Conservation (phyloP, 805 yeast species). For the Tetrapisispora phaffii region DNA sequence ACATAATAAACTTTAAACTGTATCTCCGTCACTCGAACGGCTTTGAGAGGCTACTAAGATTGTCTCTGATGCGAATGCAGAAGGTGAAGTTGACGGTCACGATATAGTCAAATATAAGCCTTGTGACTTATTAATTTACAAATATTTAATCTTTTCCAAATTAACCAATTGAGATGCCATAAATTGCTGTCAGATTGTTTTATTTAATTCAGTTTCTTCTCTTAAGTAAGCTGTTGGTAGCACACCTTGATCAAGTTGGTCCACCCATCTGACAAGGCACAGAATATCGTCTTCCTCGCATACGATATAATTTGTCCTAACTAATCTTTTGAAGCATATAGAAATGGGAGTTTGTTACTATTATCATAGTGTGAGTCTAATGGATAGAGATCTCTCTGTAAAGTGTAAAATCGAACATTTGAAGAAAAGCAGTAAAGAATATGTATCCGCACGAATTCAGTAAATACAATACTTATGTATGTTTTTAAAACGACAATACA, state of each 20-base stretch:
- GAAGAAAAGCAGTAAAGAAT: too few relatives aligned
- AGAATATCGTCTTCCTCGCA: conserved; percentile 5
- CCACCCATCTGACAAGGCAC: conserved; percentile 9
- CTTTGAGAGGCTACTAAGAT: conserved; percentile 10
- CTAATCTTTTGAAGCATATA: conserved; percentile 4
- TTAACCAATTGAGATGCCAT: neutral
- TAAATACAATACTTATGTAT: too few relatives aligned
- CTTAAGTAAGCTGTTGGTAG: conserved; percentile 7
- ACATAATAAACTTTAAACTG: neutral
- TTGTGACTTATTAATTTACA: neutral
- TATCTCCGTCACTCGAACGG: conserved; percentile 3
- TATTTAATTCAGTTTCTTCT: conserved; percentile 8
- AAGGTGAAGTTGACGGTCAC: conserved; percentile 18
- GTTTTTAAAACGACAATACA: too few relatives aligned
- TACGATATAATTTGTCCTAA: conserved; percentile 11
- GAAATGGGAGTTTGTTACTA: neutral
- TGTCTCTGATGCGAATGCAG: conserved; percentile 10
- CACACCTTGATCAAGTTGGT: conserved; percentile 10
- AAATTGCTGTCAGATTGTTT: neutral
- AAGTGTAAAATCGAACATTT: conserved; percentile 3
- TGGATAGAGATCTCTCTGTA: conserved; percentile 3
- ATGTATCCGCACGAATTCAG: too few relatives aligned
- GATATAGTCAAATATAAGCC: neutral
- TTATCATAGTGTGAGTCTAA: neutral
- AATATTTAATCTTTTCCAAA: neutral